Conservation (phyloP, 768 basidiomycete species). For the Coprinopsis marcescibilis region DNA sequence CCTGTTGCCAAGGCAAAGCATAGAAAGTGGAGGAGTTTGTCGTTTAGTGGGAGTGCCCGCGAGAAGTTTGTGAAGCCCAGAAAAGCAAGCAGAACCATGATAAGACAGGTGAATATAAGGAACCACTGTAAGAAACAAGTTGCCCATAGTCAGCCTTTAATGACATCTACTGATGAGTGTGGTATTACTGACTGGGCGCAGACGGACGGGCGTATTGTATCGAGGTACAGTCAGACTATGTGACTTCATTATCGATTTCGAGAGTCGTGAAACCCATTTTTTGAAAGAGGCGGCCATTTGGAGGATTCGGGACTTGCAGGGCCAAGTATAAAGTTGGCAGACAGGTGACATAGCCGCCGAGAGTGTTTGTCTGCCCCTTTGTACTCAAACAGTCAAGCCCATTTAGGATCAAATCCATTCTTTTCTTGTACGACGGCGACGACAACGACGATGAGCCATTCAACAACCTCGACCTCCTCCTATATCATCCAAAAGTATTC, state of each 20-base stretch:
- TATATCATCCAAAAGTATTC: constrained; percentile 64
- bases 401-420: background rate
- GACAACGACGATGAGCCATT: constrained; percentile 36
- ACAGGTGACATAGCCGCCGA: background rate
- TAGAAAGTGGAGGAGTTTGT: constrained; percentile 75
- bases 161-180: background rate
- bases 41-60: constrained; percentile 61
- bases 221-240: constrained; percentile 55
- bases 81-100: constrained; percentile 68
- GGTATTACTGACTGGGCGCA: constrained; percentile 52
- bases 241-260: constrained; percentile 68
- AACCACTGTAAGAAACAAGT: constrained; percentile 57
- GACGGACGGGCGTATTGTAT: constrained; percentile 63
- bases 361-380: background rate
- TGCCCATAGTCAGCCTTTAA: background rate
- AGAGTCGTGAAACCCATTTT: constrained; percentile 37
- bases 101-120: constrained; percentile 57
- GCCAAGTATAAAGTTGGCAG: too few relatives aligned
- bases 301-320: too few relatives aligned
- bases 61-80: constrained; percentile 74
- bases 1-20: constrained; percentile 72
- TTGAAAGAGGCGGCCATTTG: background rate
- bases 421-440: background rate
- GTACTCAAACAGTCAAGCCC: background rate
- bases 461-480: constrained; percentile 53